Percentiles rank a stretch among this genome's conserved stretches.
Conservation (phyloP, 257 asterid species). For the Solanum paucissectum region DNA sequence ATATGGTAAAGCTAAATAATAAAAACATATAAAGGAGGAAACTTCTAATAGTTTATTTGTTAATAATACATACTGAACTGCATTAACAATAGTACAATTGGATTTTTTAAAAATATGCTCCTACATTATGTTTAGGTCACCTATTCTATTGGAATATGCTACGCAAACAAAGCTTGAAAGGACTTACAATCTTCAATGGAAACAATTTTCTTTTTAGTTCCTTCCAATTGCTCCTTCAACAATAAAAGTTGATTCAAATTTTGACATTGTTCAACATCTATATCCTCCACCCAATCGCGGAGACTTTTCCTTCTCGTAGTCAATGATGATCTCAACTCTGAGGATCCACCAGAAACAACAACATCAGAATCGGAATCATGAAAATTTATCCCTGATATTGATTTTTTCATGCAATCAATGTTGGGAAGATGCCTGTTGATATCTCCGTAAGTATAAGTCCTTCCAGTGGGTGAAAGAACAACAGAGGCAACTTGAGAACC, state of each 20-base stretch:
- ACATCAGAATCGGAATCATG: not conserved
- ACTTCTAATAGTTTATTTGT: no score
- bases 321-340: no score
- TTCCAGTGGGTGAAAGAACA: not conserved
- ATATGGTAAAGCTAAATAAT: no score
- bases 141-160: not conserved
- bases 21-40: no score
- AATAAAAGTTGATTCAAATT: not conserved
- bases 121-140: no score
- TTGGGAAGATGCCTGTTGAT: not conserved
- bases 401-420: not conserved
- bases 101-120: no score
- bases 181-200: not conserved
- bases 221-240: not conserved
- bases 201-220: not conserved
- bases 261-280: not conserved
- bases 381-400: not conserved
- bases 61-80: no score
- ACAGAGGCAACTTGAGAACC: not conserved
- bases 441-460: not conserved
- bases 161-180: not conserved
- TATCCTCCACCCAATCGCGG: not conserved
- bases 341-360: not conserved
- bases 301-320: not conserved
- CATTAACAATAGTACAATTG: no score